Base-by-base conservation (phyloP, 495 filamentous ascomycete species). In the Barbatosphaeria neglecta region DNA sequence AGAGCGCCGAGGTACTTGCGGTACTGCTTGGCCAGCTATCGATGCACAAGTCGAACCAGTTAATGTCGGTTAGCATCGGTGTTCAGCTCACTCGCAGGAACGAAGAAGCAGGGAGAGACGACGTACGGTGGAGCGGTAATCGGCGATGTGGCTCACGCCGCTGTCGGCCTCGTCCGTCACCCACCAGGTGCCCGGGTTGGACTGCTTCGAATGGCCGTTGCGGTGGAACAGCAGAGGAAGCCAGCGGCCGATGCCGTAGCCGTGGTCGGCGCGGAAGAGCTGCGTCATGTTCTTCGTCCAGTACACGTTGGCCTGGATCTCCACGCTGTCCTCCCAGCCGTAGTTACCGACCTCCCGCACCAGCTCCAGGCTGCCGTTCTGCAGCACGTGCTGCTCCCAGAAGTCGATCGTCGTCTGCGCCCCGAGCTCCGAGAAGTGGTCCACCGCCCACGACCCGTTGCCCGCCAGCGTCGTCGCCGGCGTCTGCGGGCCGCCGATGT, bases 301-400 rank as follows among this genome's bases (percentile, higher is more conserved):
- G 15, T 56, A 67, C 4, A 63, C 52, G 16, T 57, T 58, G 1
- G 55, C 57, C 4, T 23, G 43, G 10, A 67, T 61, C 39, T 72
- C 68, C 6, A 68, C 50, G 33, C 67, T 70, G 44, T 75, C 72
- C 45, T 75, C 72, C 72, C 72, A 75, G 61, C 62, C 59, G 52
- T 69, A 72, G 18, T 66, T 63, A 0, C 64, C 68, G 20, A 70
- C 61, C 8, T 55, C 44, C 22, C 41, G 37, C 18, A 75, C 43
- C 4, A 68, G 51, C 5, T 57, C 48, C 24, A 51, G 54, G 0
- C 58, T 55, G 4, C 55, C 60, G 15, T 59, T 57, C 8, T 46
- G 50, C 2, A 75, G 56, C 16, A 73, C 52, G 43, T 67, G 49
- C 28, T 69, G 22, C 17, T 72, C 63, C 64, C 66, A 68, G 47